A percentile compares a stretch with the other conserved stretches of the same genome.
Evolutionary conservation across 2,329 filamentous ascomycete genomes (phyloP).

Genomic region (Fusarium tanahbumbuense): DNA sequence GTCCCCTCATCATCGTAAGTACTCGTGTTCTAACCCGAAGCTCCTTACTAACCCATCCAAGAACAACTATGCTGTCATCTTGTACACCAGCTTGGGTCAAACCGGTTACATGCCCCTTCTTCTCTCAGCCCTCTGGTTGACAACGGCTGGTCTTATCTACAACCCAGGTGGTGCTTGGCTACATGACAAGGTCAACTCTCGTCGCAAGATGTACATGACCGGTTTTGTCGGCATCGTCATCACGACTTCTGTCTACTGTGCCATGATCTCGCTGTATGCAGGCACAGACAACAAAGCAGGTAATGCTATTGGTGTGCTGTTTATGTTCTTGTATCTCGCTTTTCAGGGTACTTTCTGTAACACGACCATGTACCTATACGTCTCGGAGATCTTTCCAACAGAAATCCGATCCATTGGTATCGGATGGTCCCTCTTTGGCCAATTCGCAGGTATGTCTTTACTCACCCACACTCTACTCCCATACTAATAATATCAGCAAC

Average conservation of each 20-base stretch:
- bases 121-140: slow-evolving; percentile 55
- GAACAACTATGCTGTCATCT: slow-evolving; percentile 57
- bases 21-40: too few relatives aligned
- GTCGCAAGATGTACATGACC: slow-evolving; percentile 57
- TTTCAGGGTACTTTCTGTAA: slow-evolving; percentile 60
- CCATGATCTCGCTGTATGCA: slow-evolving; percentile 52
- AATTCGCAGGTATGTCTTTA: slow-evolving; percentile 56
- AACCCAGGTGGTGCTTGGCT: slow-evolving; percentile 62
- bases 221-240: slow-evolving; percentile 56
- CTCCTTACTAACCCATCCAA: slow-evolving; percentile 28
- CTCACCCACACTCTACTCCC: too few relatives aligned
- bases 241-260: slow-evolving; percentile 50
- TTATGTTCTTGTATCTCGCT: slow-evolving; percentile 61
- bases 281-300: slow-evolving; percentile 54
- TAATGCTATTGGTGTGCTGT: slow-evolving; percentile 55
- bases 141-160: slow-evolving; percentile 61
- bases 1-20: slow-evolving; percentile 62
- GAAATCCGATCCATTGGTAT: slow-evolving; percentile 64
- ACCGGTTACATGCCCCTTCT: slow-evolving; percentile 56
- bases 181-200: slow-evolving; percentile 59
- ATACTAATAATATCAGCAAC: slow-evolving; percentile 41
- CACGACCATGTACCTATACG: slow-evolving; percentile 55
- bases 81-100: slow-evolving; percentile 55
- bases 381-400: slow-evolving; percentile 56
- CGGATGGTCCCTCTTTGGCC: slow-evolving; percentile 63